Base-by-base conservation (phyloP, 768 basidiomycete species). In the Podaxis sp. region DNA sequence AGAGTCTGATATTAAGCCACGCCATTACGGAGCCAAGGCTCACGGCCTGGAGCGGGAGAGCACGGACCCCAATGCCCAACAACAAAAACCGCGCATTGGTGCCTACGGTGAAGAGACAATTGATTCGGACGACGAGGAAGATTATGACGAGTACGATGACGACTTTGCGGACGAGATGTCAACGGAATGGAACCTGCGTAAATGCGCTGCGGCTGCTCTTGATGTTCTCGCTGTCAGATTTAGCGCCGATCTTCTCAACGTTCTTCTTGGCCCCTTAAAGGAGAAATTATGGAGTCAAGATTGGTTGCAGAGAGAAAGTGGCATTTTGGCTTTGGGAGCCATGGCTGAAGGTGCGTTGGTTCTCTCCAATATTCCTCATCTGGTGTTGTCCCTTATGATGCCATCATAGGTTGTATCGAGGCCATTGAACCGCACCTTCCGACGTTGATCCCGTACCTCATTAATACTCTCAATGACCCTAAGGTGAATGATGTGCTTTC, bases 171-270 rank as follows among this genome's bases (percentile, higher is more conserved):
- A 98, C 61, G 97, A 98, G 70, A 91, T 93, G 82, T 90, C 91
- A 9, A 96, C 96, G 1, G 95, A 98, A 71, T 99, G 97, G 97
- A 99, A 98, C 75, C 79, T 98, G 62, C 84, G 97, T 64, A 99
- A 99, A 77, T 99, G 97, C 70, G 94, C 95, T 1, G 97, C 97
- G 0, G 97, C 97, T 0, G 97, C 97, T 9, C 79, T 99, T 60
- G 97, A 99, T 71, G 95, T 99, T 27, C 84, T 99, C 60, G 94
- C 95, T 1, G 94, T 98, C 16, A 86, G 93, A 44, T 98, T 98
- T 68, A 87, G 89, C 37, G 82, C 82, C n/a, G 95, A 98, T 61
- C 76, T 98, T 59, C 77, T 99, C 69, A 90, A 90, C 62, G 90
- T 97, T 47, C 79, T 98, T 25, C 80, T 99, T 27, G 88, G 91